These are phyloP conservation scores for Globisporangium irregulare DNA, from an alignment of 352 stramenopile genomes.

Conservation along the genomic window DNA sequence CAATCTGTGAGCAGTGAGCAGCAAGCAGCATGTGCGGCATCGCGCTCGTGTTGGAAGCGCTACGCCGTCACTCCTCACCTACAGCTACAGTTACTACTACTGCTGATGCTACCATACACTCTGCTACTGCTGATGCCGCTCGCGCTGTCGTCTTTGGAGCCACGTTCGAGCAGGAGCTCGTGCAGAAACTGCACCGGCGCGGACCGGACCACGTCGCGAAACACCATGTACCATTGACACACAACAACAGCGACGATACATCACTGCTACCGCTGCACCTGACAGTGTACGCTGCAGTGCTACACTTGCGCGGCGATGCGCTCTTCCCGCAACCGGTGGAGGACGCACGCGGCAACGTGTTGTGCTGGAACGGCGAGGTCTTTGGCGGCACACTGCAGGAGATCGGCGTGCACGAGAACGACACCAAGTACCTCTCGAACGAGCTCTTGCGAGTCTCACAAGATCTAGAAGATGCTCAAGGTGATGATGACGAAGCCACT, in stretches of 20 bases:
- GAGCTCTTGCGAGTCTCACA: conserved; percentile 29
- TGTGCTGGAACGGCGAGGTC: conserved; percentile 95
- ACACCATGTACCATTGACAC: conserved; percentile 4
- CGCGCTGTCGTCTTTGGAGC: background rate
- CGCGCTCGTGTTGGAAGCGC: conserved; percentile 24
- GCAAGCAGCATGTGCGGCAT: conserved; percentile 33
- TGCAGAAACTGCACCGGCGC: conserved; percentile 21
- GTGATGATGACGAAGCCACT: background rate
- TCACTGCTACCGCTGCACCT: conserved; percentile 13
- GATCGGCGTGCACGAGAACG: conserved; percentile 26
- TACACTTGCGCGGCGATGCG: conserved; percentile 85
- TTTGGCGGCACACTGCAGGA: conserved; percentile 36
- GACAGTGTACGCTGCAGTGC: conserved; percentile 77
- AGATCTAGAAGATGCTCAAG: background rate
- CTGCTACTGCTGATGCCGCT: background rate
- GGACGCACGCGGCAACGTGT: conserved; percentile 56
- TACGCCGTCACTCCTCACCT: background rate
- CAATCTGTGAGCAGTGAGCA: background rate
- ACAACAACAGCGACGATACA: background rate
- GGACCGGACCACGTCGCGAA: conserved; percentile 29
- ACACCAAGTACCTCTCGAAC: conserved; percentile 50
- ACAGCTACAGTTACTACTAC: background rate
- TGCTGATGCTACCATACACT: background rate
- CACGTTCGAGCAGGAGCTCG: conserved; percentile 15
- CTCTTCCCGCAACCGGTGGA: conserved; percentile 80